Percentiles rank a stretch among this genome's conserved stretches.
These are phyloP conservation scores for Phytophthora brassicae DNA, from an alignment of 352 stramenopile genomes.

Conservation along the genomic window DNA sequence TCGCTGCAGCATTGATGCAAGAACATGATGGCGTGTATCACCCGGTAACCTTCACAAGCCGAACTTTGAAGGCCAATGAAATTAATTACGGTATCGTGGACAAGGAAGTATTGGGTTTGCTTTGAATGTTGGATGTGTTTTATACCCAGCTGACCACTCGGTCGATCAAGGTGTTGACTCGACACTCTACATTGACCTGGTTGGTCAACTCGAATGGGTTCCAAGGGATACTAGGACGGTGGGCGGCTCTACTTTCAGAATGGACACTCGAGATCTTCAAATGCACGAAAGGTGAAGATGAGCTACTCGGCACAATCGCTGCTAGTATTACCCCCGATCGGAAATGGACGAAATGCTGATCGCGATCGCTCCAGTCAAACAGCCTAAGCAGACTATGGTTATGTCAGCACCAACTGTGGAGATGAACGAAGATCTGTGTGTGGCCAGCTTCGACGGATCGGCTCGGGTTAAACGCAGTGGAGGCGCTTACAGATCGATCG, in stretches of 20 bases:
- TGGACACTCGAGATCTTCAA: slow-evolving; percentile 3
- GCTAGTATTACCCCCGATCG: neutral
- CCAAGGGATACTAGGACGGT: neutral
- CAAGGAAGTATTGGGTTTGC: slow-evolving; percentile 9
- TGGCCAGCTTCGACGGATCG: slow-evolving; percentile 11
- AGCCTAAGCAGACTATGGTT: neutral
- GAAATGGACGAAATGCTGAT: neutral
- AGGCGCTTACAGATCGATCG: neutral
- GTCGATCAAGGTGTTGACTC: neutral
- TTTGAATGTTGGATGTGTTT: slow-evolving; percentile 3
- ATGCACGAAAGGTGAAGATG: neutral
- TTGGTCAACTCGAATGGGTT: neutral
- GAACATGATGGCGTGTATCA: slow-evolving; percentile 9
- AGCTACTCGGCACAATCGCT: neutral
- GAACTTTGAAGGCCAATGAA: slow-evolving; percentile 20
- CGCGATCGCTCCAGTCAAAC: neutral
- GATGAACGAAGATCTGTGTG: neutral
- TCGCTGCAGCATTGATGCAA: slow-evolving; percentile 10
- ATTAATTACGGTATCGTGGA: slow-evolving; percentile 14
- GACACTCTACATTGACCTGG: slow-evolving; percentile 6
- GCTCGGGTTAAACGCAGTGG: neutral
- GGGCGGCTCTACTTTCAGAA: neutral
- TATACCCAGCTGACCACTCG: slow-evolving; percentile 9
- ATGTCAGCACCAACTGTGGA: neutral
- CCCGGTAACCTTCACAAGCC: slow-evolving; percentile 15